Conservation (phyloP, 257 asterid species). For the Solanum bulbocastanum region DNA sequence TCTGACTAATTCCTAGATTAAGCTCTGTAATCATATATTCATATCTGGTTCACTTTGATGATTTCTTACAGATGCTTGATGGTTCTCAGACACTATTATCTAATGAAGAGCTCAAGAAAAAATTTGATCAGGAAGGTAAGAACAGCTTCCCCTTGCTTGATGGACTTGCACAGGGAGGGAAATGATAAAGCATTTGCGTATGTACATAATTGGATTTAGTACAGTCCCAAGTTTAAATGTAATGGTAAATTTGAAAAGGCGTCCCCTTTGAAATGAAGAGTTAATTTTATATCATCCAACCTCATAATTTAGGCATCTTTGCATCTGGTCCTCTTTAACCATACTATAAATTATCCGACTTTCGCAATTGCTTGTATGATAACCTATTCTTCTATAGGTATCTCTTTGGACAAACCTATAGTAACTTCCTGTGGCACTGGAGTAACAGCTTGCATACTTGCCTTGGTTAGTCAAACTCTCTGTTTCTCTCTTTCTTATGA, state of each 20-base stretch:
- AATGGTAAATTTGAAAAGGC: neutral
- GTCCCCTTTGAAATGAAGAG: neutral
- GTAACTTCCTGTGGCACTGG: slow-evolving; percentile 90
- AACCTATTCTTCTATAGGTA: slow-evolving; percentile 34
- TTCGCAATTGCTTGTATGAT: neutral
- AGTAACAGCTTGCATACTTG: slow-evolving; percentile 88
- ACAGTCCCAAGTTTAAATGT: neutral
- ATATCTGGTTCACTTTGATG: neutral
- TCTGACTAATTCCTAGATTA: neutral
- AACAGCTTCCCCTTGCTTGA: neutral
- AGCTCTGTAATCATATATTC: neutral
- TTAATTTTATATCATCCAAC: neutral
- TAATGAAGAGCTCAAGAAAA: slow-evolving; percentile 67
- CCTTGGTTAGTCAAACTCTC: slow-evolving; percentile 46
- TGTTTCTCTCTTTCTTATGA: neutral
- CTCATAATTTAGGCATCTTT: neutral
- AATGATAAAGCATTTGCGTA: neutral
- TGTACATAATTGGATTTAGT: neutral
- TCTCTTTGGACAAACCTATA: slow-evolving; percentile 61
- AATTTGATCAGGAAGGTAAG: slow-evolving; percentile 71
- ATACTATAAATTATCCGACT: neutral
- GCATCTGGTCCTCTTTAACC: neutral
- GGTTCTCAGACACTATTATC: slow-evolving; percentile 74
- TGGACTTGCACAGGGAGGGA: neutral
- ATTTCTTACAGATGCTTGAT: slow-evolving; percentile 62